These are phyloP conservation scores for Colletotrichum sp. DNA, from an alignment of 2,329 filamentous ascomycete species.

Conservation along the genomic window DNA sequence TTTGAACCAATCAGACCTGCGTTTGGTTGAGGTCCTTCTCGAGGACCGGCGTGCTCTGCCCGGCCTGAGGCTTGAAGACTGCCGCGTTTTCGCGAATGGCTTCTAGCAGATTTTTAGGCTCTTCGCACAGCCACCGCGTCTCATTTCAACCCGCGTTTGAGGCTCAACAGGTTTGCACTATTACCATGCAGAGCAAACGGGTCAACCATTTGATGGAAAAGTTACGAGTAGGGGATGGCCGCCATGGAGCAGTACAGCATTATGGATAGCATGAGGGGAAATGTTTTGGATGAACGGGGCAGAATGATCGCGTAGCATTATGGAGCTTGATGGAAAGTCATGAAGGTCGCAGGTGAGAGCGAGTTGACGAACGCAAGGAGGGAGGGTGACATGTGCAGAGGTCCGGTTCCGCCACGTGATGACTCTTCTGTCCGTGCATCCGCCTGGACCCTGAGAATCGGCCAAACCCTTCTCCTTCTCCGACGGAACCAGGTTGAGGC, in stretches of 20 bases:
- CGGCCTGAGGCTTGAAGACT: background rate
- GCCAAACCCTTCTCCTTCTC: background rate
- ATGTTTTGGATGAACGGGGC: background rate
- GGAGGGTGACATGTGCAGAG: background rate
- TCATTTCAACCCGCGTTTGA: background rate
- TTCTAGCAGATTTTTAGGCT: background rate
- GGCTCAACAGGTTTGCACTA: background rate
- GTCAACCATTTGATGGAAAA: background rate
- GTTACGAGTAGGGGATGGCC: background rate
- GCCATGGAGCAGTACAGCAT: background rate
- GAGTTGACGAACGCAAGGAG: background rate
- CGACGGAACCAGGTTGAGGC: background rate
- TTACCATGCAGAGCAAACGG: background rate
- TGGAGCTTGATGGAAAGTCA: background rate
- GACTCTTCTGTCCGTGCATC: background rate
- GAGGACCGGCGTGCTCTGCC: background rate
- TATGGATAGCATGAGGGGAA: background rate
- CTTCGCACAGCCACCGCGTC: constrained; percentile 3
- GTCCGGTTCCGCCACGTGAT: background rate
- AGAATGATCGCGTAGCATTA: background rate
- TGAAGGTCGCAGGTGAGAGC: background rate
- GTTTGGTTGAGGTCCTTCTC: background rate
- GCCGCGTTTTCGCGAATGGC: constrained; percentile 7
- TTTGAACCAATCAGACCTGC: constrained; percentile 4
- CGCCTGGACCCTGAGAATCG: background rate